Evolutionary conservation across 2,329 filamentous ascomycete genomes (phyloP), one percentile per base, ranked within the genome.

Genomic region (Fusarium pseudocircinatum): DNA sequence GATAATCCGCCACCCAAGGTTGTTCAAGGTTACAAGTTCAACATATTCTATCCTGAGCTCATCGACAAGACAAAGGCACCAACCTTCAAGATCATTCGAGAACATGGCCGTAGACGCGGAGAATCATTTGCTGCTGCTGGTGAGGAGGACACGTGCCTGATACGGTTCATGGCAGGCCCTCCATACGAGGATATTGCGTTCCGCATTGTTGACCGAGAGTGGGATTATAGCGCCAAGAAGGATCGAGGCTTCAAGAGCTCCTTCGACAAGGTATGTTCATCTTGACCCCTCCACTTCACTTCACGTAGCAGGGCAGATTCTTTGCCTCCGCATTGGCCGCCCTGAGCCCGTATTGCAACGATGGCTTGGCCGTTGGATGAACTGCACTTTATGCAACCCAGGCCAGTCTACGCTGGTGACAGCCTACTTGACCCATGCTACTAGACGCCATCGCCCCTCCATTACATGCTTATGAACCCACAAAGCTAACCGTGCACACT

Each of bases 21-120:
- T 12, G 96, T 99, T 16, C 96, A 99, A 82, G 96, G 96, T 63
- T 99, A 99, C 87, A 98, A 97, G 82, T 99, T 99, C 88, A 98
- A 99, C 84, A 96, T 99, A 58, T 99, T 99, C 84, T 99, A 99
- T 80, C 96, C 96, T 0, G 96, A 99, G 77, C 90, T 99, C 37
- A 94, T 98, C 78, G 95, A 98, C 85, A 97, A 96, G 84, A 90
- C 92, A 37, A 97, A 95, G 83, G 95, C 96, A 4, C 96, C 96
- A 15, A 98, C 95, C 0, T 99, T 97, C 84, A 94, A 94, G 80
- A 98, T 99, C 75, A 94, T 98, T 79, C 92, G 96, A 44, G 96
- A 98, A 83, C 91, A 96, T 79, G 96, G 96, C 22, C 89, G 96
- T 66, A 93, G 93, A 80, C 90, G 94, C 67, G 96, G 96, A 30